Evolutionary conservation across 768 basidiomycete species (phyloP), one percentile per base, ranked within the genome.

Genomic region (Amanita brunnescens): DNA sequence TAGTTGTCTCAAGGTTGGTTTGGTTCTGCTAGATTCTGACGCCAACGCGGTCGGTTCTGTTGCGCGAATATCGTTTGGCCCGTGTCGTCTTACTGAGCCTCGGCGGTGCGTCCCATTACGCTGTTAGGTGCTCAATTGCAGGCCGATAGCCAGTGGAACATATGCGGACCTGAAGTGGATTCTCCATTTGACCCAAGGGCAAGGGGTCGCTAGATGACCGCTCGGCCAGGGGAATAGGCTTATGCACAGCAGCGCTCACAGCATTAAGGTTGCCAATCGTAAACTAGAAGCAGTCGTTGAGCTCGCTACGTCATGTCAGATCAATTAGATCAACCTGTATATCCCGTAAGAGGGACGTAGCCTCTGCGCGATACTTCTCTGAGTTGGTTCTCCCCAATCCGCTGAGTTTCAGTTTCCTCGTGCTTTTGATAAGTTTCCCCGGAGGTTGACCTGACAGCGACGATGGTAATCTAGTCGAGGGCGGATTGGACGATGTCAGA

Each of bases 361-460:
- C 40, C 21, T 50, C 49, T 14, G 38, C 18, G 24, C 49, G 49
- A 32, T 41, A 34, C 49, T n/a, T 32, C 12, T 50, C 49, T 18
- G 20, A 20, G 37, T 20, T 42, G 6, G n/a, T 42, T 3, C 21
- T 50, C 20, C 14, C 21, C 33, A 23, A 34, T 38, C 21, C 49
- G 21, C 20, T 21, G 24, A 50, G 30, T 29, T 12, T 32, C 14
- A 18, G 16, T 42, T 42, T 50, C 21, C 21, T 40, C 16, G 38
- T n/a, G 29, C 49, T 39, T 42, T 50, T 50, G 38, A 50, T 32
- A 13, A 50, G 39, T 50, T 50, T 50, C 16, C 47, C 47, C 3
- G 34, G 3, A 2, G 42, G 45, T 29, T 39, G 49, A 30, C 18
- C 32, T 38, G 39, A 13, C 9, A 24, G 39, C 14, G 18, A 23